These are phyloP conservation scores for Nigrograna mackinnonii DNA, from an alignment of 2,329 filamentous ascomycete species.

Conservation along the genomic window DNA sequence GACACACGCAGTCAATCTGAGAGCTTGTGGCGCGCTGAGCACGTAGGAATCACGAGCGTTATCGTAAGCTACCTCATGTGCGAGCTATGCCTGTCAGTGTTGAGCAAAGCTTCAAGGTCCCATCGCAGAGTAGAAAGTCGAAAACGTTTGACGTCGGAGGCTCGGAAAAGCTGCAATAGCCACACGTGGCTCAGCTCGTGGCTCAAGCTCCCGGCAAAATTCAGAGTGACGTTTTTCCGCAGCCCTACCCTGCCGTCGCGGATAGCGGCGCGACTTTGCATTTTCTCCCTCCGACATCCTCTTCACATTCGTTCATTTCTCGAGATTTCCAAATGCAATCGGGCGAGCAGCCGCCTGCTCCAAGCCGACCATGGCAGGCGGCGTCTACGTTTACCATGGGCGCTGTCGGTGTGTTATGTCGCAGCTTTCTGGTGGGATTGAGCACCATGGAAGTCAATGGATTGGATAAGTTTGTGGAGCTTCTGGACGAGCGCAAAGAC, in stretches of 20 bases:
- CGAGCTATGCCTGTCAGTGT: too few species aligned
- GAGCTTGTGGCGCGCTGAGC: too few species aligned
- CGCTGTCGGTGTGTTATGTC: conserved; percentile 69
- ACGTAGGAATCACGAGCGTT: too few species aligned
- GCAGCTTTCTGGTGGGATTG: conserved; percentile 74
- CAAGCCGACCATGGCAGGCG: conserved; percentile 70
- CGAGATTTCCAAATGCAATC: conserved; percentile 39
- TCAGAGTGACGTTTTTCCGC: conserved; percentile 1
- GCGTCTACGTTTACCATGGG: conserved; percentile 77
- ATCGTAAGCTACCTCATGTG: too few species aligned
- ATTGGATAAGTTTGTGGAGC: conserved; percentile 71
- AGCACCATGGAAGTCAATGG: conserved; percentile 79
- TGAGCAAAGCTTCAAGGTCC: too few species aligned
- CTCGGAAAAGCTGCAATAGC: too few species aligned
- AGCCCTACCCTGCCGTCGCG: conserved; percentile 8
- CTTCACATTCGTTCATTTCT: conserved; percentile 10
- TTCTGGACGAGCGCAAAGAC: conserved; percentile 75
- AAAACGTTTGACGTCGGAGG: too few species aligned
- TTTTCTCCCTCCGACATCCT: too few species aligned
- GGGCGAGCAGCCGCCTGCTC: conserved; percentile 52
- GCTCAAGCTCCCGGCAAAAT: background rate
- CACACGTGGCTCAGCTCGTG: too few species aligned
- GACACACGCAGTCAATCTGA: too few species aligned
- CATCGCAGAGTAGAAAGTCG: too few species aligned
- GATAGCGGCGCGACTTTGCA: conserved; percentile 17